Evolutionary conservation across 495 filamentous ascomycete genomes (phyloP).

Genomic region (Copromyces sp.): DNA sequence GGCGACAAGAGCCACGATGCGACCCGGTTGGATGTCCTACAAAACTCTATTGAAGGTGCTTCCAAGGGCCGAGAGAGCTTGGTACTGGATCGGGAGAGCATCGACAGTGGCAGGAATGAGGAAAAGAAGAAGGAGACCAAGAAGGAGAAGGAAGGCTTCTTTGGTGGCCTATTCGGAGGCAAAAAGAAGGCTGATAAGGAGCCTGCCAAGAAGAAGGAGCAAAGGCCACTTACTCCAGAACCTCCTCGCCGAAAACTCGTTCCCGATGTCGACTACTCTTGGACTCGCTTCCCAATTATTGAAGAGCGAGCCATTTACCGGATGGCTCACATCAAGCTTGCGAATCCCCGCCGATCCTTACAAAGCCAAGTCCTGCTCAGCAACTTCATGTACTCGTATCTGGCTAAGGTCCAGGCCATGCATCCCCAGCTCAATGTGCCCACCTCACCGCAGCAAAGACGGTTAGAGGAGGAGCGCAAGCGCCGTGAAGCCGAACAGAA

Average conservation of each 20-base stretch:
- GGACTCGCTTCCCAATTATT: slow-evolving; percentile 89
- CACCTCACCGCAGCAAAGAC: slow-evolving; percentile 51
- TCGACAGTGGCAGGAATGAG: slow-evolving; percentile 65
- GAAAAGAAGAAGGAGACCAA: slow-evolving; percentile 83
- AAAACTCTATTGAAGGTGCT: slow-evolving; percentile 62
- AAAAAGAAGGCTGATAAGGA: slow-evolving; percentile 65
- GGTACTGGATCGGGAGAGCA: slow-evolving; percentile 62
- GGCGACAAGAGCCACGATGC: slow-evolving; percentile 57
- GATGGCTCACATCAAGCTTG: slow-evolving; percentile 98
- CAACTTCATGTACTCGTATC: slow-evolving; percentile 99
- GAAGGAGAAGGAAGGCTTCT: slow-evolving; percentile 76
- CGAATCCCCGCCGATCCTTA: slow-evolving; percentile 84
- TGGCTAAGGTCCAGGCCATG: slow-evolving; percentile 98
- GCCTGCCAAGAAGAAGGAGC: slow-evolving; percentile 55
- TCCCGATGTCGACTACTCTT: slow-evolving; percentile 87
- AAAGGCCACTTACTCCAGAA: slow-evolving; percentile 70
- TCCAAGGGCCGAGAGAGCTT: slow-evolving; percentile 72
- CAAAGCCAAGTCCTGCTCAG: slow-evolving; percentile 95
- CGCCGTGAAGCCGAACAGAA: slow-evolving; percentile 51
- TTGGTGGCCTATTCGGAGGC: slow-evolving; percentile 84
- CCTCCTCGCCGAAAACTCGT: slow-evolving; percentile 59
- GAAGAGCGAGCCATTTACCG: slow-evolving; percentile 97
- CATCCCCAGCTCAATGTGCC: slow-evolving; percentile 83
- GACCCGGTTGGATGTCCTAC: slow-evolving; percentile 69
- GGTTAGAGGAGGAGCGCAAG: slow-evolving; percentile 52